These are phyloP conservation scores for Phaffia tasmanica DNA, from an alignment of 768 basidiomycete genomes.

Conservation along the genomic window DNA sequence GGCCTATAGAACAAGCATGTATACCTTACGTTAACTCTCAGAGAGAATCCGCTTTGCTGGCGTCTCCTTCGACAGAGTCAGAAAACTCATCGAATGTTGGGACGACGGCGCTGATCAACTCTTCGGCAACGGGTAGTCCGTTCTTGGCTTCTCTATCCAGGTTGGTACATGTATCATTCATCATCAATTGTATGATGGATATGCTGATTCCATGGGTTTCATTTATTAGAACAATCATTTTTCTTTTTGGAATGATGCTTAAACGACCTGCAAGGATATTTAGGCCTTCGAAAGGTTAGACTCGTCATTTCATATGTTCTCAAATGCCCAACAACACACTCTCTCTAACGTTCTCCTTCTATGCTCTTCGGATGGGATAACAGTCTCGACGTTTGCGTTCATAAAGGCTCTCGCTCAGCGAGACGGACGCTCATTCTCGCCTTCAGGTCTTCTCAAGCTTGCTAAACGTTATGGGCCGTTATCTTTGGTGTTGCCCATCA, in stretches of 20 bases:
- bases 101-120: too few species aligned
- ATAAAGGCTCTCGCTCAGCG: conserved; percentile 19
- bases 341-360: too few species aligned
- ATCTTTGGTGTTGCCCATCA: conserved; percentile 19
- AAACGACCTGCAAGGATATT: conserved; percentile 19
- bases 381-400: conserved; percentile 24
- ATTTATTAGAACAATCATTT: conserved; percentile 9
- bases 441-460: conserved; percentile 12
- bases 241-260: conserved; percentile 21
- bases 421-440: conserved; percentile 10
- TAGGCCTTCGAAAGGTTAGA: conserved; percentile 12
- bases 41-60: too few species aligned
- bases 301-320: neutral
- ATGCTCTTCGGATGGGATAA: too few species aligned
- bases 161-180: neutral
- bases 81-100: too few species aligned
- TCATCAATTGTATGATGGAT: too few species aligned
- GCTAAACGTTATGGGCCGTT: conserved; percentile 17
- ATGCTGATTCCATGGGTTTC: too few species aligned
- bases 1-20: too few species aligned
- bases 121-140: neutral
- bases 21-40: too few species aligned
- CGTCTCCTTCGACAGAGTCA: too few species aligned
- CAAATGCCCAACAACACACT: too few species aligned
- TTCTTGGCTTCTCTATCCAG: conserved; percentile 9